Base-by-base conservation (phyloP, 108 stramenopile genomes). In the Nannochloropsis granulata region DNA sequence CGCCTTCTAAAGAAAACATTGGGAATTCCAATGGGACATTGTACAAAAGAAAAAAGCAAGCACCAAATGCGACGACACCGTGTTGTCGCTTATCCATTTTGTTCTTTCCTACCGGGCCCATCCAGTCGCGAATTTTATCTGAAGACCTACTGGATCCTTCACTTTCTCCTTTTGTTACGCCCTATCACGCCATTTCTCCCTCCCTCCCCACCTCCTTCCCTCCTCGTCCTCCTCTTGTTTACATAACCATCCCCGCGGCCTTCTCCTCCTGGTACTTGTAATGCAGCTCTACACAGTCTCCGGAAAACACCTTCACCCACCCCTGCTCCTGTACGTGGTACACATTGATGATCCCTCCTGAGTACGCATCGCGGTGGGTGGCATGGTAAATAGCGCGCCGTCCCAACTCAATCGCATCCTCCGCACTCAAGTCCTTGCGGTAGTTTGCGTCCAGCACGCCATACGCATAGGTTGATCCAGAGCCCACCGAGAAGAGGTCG, bases 321-420 rank as follows among this genome's bases (percentile, higher is more conserved):
- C 99, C 99, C 45, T 95, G 96, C 87, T 95, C 95, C 83, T 95
- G 97, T 44, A 99, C 96, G 89, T 94, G 94, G 91, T 97, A 97
- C 83, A 94, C 24, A 79, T 90, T 90, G 86, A 90, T 90, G 84
- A 90, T 90, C 34, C 91, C 90, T 2, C 99, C 99, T 85, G 94
- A 95, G 91, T 94, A 95, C n/a, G 99, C 99, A 91, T 99, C 99
- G 78, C 99, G 94, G 93, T 98, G 96, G 43, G 97, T 96, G 24
- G 99, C 99, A 89, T 98, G 98, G 89, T 97, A 98, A 89, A 99
- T 99, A 78, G 99, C 99, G 45, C 97, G 92, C 92, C 95, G 96
- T 46, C 99, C 99, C 84, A 99, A 92, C 86, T 98, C 99, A 89
- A 99, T 97, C 81, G 99, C 99, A 92, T 99, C 99, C 82, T 97